Base-by-base conservation (phyloP, 768 basidiomycete genomes). In the Sporobolomyces pararoseus region DNA sequence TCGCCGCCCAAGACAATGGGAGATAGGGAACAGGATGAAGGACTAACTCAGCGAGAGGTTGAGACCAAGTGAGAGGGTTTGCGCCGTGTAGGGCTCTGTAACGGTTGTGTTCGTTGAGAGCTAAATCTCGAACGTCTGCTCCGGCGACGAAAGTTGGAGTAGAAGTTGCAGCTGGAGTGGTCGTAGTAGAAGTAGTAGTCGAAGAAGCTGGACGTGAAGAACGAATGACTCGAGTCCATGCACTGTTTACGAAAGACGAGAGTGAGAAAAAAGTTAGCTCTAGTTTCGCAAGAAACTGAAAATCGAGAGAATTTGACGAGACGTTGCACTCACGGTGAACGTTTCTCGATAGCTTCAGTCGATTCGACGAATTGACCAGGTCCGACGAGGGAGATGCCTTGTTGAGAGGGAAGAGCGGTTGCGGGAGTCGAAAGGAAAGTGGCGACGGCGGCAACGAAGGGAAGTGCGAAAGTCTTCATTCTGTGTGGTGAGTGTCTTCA, bases 31-130 rank as follows among this genome's bases (percentile, higher is more conserved):
- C 39, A 9, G 21, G 46, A 44, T n/a, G 29, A 31, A 32, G 10
- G 19, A 44, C 59, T 32, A 17, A 61, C 59, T 78, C 76, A 1
- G 88, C 86, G 47, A 88, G 78, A 4, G 79, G 78, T 63, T 85
- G 80, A 77, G 81, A 86, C 89, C 89, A 92, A 0, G 84, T 84
- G 53, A 92, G 79, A 12, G 83, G 68, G 1, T 78, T 54, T 25
- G 89, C 90, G 49, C 87, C 88, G 76, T 89, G 87, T 64, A 83
- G 78, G 3, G 84, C 82, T 32, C 89, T 84, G 73, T 86, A 76
- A 0, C 79, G 76, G 81, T 90, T 91, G 80, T 90, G 89, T 14
- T 80, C 83, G 12, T 77, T 67, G 47, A 91, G 81, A 6, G 68
- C 68, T 4, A 46, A 46, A 10, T 21, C 32, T n/a, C 52, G 42